Evolutionary conservation across 2,329 filamentous ascomycete species (phyloP).

Genomic region (Penicillium crustosum): DNA sequence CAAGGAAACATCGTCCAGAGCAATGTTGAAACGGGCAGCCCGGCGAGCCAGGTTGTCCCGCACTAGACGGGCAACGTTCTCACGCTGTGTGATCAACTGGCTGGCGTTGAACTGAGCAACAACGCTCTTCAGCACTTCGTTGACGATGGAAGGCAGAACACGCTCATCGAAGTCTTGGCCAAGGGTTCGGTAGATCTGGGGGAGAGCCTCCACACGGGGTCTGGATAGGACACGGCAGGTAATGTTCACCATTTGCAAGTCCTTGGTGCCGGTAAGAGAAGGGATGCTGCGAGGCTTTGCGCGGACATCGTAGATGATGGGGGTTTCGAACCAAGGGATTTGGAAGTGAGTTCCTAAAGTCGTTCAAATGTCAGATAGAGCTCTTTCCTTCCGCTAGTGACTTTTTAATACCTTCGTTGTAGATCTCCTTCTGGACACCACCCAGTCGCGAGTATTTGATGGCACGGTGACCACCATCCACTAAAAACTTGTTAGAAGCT

Average conservation of each 20-base stretch:
- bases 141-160: conserved; percentile 94
- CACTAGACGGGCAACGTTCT: conserved; percentile 89
- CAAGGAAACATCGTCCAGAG: conserved; percentile 93
- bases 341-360: conserved; percentile 79
- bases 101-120: conserved; percentile 98
- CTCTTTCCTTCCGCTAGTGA: neutral
- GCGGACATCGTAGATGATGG: conserved; percentile 95
- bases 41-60: conserved; percentile 88
- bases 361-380: conserved; percentile 7
- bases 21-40: conserved; percentile 94
- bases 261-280: conserved; percentile 96
- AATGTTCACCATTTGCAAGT: conserved; percentile 99
- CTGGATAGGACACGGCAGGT: conserved; percentile 97
- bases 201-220: conserved; percentile 81
- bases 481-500: conserved; percentile 44
- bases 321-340: conserved; percentile 96
- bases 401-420: conserved; percentile 71
- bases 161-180: conserved; percentile 96
- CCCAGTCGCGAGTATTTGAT: conserved; percentile 96
- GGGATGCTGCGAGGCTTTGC: conserved; percentile 96
- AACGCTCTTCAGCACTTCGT: conserved; percentile 97
- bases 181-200: conserved; percentile 95
- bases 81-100: conserved; percentile 97
- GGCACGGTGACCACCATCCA: conserved; percentile 96
- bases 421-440: conserved; percentile 96